Evolutionary conservation across 2,329 filamentous ascomycete genomes (phyloP).

Genomic region (Bipolaris cookei): DNA sequence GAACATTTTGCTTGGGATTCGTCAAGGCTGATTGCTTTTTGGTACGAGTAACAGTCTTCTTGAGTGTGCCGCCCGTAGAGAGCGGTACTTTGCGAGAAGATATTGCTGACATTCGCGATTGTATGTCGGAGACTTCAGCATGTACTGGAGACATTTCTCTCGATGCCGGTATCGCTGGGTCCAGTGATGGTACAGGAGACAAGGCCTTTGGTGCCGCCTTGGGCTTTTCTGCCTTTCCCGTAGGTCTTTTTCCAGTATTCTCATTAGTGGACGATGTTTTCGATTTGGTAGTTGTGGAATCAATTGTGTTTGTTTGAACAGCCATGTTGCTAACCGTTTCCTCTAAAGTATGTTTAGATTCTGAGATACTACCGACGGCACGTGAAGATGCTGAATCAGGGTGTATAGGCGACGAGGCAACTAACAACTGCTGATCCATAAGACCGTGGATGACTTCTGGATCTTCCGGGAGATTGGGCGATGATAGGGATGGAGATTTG

Average conservation of each 20-base stretch:
- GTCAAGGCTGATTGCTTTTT: conserved; percentile 5
- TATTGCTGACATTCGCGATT: conserved; percentile 20
- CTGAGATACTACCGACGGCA: conserved; percentile 1
- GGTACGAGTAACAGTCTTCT: conserved; percentile 19
- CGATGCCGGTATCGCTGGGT: conserved; percentile 3
- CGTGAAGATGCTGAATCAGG: conserved; percentile 7
- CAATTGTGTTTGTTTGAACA: neutral
- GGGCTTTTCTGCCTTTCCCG: conserved; percentile 8
- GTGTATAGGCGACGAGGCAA: conserved; percentile 20
- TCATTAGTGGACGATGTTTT: neutral
- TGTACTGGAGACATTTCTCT: conserved; percentile 14
- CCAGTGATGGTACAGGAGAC: neutral
- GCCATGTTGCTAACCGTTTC: neutral
- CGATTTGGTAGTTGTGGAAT: neutral
- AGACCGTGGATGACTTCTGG: conserved; percentile 36
- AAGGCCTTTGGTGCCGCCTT: conserved; percentile 1
- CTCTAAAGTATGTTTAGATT: conserved; percentile 10
- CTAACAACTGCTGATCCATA: conserved; percentile 38
- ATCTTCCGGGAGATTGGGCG: conserved; percentile 28
- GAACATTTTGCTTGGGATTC: conserved; percentile 1
- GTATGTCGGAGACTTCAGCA: conserved; percentile 10
- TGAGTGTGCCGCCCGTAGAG: conserved; percentile 40
- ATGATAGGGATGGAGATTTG: conserved; percentile 14
- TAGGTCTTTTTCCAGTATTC: neutral
- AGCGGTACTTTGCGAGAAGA: conserved; percentile 24